phyloP scores from a whole-genome alignment of 1,139 yeast genomes.

The Yamadazyma blattariae region DNA sequence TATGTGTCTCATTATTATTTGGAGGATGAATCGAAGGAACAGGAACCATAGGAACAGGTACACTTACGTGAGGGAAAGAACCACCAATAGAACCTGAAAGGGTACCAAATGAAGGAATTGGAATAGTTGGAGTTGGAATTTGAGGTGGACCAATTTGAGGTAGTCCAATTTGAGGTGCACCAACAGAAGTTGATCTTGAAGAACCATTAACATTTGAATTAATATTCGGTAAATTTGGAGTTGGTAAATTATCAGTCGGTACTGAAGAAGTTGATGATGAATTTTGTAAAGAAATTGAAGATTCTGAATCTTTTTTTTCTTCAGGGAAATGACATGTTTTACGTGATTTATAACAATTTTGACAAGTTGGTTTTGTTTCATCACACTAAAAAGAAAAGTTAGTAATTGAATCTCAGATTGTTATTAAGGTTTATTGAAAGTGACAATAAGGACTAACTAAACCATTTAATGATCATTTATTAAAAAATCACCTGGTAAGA shows the following conservation, averaged over 20 bases:
- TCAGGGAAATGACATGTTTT: conserved; percentile 8
- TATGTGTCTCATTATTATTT: not conserved
- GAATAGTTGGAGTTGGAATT: not conserved
- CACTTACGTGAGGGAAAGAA: not conserved
- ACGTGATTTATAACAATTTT: conserved; percentile 11
- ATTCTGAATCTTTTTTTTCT: not conserved
- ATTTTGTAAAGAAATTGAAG: not conserved
- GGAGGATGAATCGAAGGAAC: not conserved
- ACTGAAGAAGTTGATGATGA: not conserved
- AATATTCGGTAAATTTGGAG: not conserved
- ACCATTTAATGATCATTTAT: too few species aligned
- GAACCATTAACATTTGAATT: not conserved
- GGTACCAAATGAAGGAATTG: conserved; percentile 2
- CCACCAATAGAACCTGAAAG: conserved; percentile 2
- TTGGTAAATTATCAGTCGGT: not conserved
- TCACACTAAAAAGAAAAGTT: conserved; percentile 14
- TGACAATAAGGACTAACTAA: too few species aligned
- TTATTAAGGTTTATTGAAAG: too few species aligned
- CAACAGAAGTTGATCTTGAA: not conserved
- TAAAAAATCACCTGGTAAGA: too few species aligned
- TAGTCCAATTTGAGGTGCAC: not conserved
- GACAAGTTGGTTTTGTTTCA: conserved; percentile 14
- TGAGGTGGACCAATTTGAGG: not conserved
- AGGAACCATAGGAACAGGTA: not conserved
- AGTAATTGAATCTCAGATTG: not conserved